A percentile compares a stretch with the other conserved stretches of the same genome.
Conservation (phyloP, 805 yeast species). For the Starmerella apicola region DNA sequence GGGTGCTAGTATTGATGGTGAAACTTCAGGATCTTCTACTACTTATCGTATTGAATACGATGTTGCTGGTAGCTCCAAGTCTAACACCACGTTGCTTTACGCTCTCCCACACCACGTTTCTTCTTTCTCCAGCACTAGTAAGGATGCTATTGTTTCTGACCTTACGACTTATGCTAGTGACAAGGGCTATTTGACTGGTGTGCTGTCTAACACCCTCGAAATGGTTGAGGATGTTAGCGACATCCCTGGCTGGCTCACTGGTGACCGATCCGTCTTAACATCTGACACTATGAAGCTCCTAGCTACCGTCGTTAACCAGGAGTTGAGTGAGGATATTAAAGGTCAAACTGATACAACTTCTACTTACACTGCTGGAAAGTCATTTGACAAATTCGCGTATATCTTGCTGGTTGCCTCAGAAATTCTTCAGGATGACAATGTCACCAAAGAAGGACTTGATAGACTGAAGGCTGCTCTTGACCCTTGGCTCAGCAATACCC, state of each 20-base stretch:
- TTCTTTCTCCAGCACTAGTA: constrained; percentile 31
- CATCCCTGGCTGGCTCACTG: constrained; percentile 43
- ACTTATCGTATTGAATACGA: constrained; percentile 37
- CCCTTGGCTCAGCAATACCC: constrained; percentile 57
- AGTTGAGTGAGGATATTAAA: constrained; percentile 42
- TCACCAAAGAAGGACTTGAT: constrained; percentile 42
- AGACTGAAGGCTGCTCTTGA: constrained; percentile 55
- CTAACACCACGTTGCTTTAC: constrained; percentile 36
- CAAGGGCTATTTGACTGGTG: constrained; percentile 32
- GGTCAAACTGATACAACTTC: constrained; percentile 59
- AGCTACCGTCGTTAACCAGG: constrained; percentile 38
- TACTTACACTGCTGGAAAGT: constrained; percentile 84
- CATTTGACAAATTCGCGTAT: constrained; percentile 81
- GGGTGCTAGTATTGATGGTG: constrained; percentile 38
- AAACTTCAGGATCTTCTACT: constrained; percentile 35
- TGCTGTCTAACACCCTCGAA: constrained; percentile 24
- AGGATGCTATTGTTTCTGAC: constrained; percentile 22
- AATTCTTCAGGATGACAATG: constrained; percentile 42
- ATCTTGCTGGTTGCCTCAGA: constrained; percentile 60
- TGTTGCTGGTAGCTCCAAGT: constrained; percentile 39
- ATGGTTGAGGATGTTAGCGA: constrained; percentile 33
- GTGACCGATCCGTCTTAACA: constrained; percentile 34
- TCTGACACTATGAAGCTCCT: constrained; percentile 33
- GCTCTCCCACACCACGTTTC: constrained; percentile 58
- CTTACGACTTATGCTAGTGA: constrained; percentile 37